A percentile compares a stretch with the other conserved stretches of the same genome.
phyloP scores from a whole-genome alignment of 169 alveolate species.

The Plasmodium blacklocki region DNA sequence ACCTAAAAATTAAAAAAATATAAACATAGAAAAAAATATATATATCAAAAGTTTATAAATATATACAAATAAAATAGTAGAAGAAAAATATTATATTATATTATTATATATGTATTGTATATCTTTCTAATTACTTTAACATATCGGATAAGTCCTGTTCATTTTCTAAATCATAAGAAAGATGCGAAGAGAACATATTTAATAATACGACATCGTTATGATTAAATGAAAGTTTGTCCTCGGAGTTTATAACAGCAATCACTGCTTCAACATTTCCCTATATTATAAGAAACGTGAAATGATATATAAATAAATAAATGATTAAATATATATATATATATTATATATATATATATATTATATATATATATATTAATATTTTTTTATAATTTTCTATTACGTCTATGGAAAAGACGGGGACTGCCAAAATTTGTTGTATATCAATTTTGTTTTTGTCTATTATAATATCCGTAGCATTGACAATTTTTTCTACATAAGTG shows the following conservation, averaged over 20 bases:
- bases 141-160: not conserved
- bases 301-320: not conserved
- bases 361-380: not conserved
- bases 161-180: constrained; percentile 41
- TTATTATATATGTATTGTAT: not conserved
- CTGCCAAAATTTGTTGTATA: constrained; percentile 28
- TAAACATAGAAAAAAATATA: constrained; percentile 5
- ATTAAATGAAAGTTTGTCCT: constrained; percentile 16
- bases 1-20: constrained; percentile 25
- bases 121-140: constrained; percentile 12
- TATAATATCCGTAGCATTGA: not conserved
- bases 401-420: constrained; percentile 33
- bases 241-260: constrained; percentile 23
- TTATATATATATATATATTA: not conserved
- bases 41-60: too few relatives aligned
- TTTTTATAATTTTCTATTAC: constrained; percentile 10
- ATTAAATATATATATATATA: not conserved
- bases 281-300: not conserved
- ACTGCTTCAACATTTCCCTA: constrained; percentile 38
- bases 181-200: constrained; percentile 32
- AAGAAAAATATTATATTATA: constrained; percentile 1
- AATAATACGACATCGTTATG: constrained; percentile 41
- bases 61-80: too few relatives aligned
- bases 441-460: constrained; percentile 18
- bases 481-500: not conserved